Evolutionary conservation across 345 rosid species (phyloP).

Genomic region (Aquilaria malaccensis): DNA sequence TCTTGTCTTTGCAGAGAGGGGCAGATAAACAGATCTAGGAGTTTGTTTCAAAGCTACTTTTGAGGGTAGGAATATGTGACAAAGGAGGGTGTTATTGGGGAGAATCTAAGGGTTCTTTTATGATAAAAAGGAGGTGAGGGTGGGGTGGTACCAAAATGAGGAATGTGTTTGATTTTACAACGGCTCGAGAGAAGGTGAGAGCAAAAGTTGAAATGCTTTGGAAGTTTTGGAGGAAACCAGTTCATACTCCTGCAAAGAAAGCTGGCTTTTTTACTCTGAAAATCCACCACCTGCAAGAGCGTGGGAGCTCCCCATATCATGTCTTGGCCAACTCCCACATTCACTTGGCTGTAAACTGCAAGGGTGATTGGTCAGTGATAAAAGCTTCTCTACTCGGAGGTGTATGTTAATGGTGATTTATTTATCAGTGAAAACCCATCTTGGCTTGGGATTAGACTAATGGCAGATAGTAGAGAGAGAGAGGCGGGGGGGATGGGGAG

Average conservation of each 20-base stretch:
- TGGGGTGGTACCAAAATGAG: constrained; percentile 21
- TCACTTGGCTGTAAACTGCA: neutral
- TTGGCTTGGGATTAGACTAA: neutral
- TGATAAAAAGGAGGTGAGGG: constrained; percentile 13
- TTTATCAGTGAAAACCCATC: neutral
- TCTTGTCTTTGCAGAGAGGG: constrained; percentile 13
- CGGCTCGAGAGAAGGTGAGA: constrained; percentile 2
- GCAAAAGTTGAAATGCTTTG: constrained; percentile 14
- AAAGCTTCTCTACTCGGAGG: neutral
- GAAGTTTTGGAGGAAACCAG: constrained; percentile 11
- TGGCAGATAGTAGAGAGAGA: constrained; percentile 1
- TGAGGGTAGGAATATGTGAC: constrained; percentile 13
- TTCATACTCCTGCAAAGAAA: constrained; percentile 14
- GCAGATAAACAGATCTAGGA: constrained; percentile 5
- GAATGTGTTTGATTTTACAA: constrained; percentile 8
- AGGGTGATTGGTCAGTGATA: neutral
- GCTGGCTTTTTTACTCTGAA: neutral
- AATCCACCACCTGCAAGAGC: neutral
- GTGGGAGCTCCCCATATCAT: neutral
- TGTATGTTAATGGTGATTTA: neutral
- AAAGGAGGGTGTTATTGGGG: constrained; percentile 25
- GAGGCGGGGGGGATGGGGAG: neutral
- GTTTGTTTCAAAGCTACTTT: constrained; percentile 18
- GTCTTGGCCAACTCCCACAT: neutral
- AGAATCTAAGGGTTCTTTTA: constrained; percentile 24